Conservation (phyloP, 2,329 filamentous ascomycete species). For the Ascochyta viciae-villosae region DNA sequence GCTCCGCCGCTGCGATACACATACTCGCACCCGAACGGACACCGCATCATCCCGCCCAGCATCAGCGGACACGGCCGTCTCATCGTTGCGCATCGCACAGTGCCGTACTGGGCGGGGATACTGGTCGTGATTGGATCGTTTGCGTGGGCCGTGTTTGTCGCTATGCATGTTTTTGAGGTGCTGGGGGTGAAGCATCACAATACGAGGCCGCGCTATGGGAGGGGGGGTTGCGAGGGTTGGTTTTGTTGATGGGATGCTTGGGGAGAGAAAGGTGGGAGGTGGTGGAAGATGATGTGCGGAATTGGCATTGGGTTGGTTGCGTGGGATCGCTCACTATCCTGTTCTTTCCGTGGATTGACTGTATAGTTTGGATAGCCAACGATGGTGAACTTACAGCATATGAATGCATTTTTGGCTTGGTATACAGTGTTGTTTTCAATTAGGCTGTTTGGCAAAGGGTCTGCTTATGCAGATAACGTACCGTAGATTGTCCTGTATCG, state of each 20-base stretch:
- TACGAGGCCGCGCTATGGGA: neutral
- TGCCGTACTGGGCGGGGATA: slow-evolving; percentile 28
- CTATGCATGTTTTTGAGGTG: slow-evolving; percentile 23
- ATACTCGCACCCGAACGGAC: slow-evolving; percentile 21
- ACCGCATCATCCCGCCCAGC: slow-evolving; percentile 33
- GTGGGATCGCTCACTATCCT: too few species aligned
- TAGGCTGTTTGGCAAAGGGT: too few species aligned
- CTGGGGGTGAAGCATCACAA: slow-evolving; percentile 19
- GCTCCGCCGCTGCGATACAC: slow-evolving; percentile 17
- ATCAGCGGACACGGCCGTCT: slow-evolving; percentile 32
- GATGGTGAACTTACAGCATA: too few species aligned
- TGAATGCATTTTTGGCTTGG: too few species aligned
- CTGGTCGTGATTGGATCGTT: slow-evolving; percentile 25
- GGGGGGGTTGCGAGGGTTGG: slow-evolving; percentile 10
- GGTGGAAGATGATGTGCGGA: too few species aligned
- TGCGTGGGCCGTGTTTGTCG: slow-evolving; percentile 31
- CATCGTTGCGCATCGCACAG: slow-evolving; percentile 26
- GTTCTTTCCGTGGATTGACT: too few species aligned
- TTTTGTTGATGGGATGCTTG: slow-evolving; percentile 3
- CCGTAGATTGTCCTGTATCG: too few species aligned
- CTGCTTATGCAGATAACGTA: too few species aligned
- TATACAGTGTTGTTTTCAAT: too few species aligned
- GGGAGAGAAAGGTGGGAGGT: too few species aligned
- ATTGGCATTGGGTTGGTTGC: too few species aligned
- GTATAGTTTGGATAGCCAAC: too few species aligned